Evolutionary conservation across 129 eudicot species (phyloP), one percentile per base, ranked within the genome.

Genomic region (Flaveria trinervia): DNA sequence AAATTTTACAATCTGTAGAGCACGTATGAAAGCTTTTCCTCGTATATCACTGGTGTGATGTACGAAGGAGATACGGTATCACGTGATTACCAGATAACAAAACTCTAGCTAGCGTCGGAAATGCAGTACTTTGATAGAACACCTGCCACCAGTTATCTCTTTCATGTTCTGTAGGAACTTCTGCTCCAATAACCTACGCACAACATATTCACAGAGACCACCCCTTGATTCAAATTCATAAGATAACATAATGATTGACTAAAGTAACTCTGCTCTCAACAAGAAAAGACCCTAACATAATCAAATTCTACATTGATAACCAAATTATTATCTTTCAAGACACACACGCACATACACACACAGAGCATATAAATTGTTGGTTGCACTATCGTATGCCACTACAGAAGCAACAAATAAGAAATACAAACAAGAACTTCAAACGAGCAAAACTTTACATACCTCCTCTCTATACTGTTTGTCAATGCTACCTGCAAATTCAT

Each of bases 101-200:
- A 72, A 91, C 84, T 73, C 92, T 79, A 67, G 98, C 87, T 41
- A 91, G 73, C 46, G 89, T 83, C 13, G 85, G 85, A 80, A 94
- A 94, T 16, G 85, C 86, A 57, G 93, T 80, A 14, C 96, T 93
- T 76, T 59, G 74, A 65, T 91, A 94, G 71, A 94, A 94, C 65
- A 82, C 77, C 68, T 79, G 71, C 96, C 97, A 84, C 89, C 88
- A 82, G 48, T 67, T 79, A 46, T 77, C 81, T 68, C 90, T 87
- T 81, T 91, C 85, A 26, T 78, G 74, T 70, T 6, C 76, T 7
- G 78, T 69, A 22, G 90, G 88, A 44, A 81, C 73, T 64, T 87
- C 84, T 41, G 69, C 83, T 64, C 72, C 77, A 41, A 41, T 68
- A 45, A 93, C 76, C 98, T 92, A 75, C 26, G 10, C 41, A 71